phyloP scores from a whole-genome alignment of 2,329 filamentous ascomycete species.

The Fusarium agapanthi region DNA sequence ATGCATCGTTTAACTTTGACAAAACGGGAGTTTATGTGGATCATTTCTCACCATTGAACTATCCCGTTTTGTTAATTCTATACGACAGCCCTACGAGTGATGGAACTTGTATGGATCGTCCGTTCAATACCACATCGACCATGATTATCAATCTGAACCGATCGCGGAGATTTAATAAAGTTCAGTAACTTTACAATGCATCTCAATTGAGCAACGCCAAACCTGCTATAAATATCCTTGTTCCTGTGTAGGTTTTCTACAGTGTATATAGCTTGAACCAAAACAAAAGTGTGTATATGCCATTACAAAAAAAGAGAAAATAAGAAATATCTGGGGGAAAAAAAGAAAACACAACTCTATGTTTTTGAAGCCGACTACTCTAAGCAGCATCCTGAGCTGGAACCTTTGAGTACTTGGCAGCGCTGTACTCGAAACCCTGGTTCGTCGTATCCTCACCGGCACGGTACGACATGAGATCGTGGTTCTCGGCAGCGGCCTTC shows the following conservation, averaged over 20 bases:
- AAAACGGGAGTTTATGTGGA: background rate
- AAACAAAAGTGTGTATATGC: slow-evolving; percentile 13
- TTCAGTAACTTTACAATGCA: background rate
- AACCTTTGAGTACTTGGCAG: slow-evolving; percentile 25
- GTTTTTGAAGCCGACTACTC: background rate
- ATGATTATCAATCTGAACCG: background rate
- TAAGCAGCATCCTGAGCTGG: slow-evolving; percentile 19
- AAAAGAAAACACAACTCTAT: background rate
- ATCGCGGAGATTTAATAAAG: background rate
- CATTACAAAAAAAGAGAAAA: slow-evolving; percentile 26
- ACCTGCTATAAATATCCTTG: slow-evolving; percentile 21
- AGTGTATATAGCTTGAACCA: slow-evolving; percentile 11
- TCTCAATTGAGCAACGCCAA: slow-evolving; percentile 30
- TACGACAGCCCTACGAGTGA: background rate
- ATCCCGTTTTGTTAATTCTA: slow-evolving; percentile 11
- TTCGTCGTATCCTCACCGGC: slow-evolving; percentile 40
- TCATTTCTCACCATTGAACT: background rate
- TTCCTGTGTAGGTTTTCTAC: slow-evolving; percentile 18
- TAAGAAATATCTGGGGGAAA: background rate
- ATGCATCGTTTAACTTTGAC: background rate
- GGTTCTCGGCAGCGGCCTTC: slow-evolving; percentile 56
- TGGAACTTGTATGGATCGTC: background rate
- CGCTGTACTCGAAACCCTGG: slow-evolving; percentile 42
- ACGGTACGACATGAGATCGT: slow-evolving; percentile 61
- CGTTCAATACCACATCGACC: background rate